These are phyloP conservation scores for Labyrinthula sp. DNA, from an alignment of 352 stramenopile species.

Conservation along the genomic window DNA sequence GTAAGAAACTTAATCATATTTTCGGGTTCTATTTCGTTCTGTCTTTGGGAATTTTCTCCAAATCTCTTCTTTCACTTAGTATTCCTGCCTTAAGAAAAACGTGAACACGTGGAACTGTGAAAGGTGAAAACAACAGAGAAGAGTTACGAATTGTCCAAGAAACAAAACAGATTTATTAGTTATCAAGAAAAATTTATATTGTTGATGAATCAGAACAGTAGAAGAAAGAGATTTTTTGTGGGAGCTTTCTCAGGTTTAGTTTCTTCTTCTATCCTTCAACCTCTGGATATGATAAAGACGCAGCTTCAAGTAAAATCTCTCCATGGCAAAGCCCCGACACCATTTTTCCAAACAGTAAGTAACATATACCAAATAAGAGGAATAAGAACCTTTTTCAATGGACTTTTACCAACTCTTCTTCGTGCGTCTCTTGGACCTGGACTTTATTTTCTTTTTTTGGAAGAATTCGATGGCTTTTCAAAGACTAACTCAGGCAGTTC, in stretches of 20 bases:
- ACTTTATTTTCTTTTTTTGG: constrained; percentile 19
- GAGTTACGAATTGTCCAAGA: too few species aligned
- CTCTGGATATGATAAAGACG: constrained; percentile 25
- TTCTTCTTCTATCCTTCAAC: constrained; percentile 10
- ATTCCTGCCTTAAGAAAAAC: too few species aligned
- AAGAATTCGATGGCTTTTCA: constrained; percentile 7
- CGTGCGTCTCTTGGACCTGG: constrained; percentile 16
- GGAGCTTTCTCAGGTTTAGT: constrained; percentile 2
- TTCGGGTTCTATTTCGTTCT: too few species aligned
- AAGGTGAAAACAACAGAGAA: too few species aligned
- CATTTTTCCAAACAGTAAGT: constrained; percentile 2
- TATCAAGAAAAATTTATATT: too few species aligned
- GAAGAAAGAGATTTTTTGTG: constrained; percentile 7
- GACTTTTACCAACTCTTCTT: constrained; percentile 6
- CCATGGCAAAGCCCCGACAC: background rate
- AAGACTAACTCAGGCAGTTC: background rate
- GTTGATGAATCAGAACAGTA: background rate
- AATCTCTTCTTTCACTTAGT: too few species aligned
- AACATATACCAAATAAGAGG: constrained; percentile 7
- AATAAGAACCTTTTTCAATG: constrained; percentile 1
- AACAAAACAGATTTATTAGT: too few species aligned
- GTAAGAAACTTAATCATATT: too few species aligned
- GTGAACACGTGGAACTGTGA: too few species aligned
- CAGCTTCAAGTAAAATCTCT: constrained; percentile 11
- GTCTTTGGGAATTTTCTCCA: too few species aligned